A percentile compares a stretch with the other conserved stretches of the same genome.
Evolutionary conservation across 495 filamentous ascomycete species (phyloP).

Genomic region (Melanomma pulvis-pyrius): DNA sequence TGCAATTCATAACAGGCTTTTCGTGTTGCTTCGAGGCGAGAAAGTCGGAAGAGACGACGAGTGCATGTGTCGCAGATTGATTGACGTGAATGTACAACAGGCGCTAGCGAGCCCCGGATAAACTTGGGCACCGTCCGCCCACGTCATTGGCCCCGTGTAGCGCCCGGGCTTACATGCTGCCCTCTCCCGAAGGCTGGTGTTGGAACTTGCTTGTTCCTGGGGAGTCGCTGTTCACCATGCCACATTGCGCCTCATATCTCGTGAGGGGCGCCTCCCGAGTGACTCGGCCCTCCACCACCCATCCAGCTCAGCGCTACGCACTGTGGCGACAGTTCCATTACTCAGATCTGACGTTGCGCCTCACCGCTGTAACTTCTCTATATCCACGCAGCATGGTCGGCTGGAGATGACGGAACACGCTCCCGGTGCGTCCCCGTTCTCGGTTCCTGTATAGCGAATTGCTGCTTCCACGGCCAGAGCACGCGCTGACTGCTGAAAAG

Average conservation of each 20-base stretch:
- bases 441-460: not conserved
- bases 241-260: not conserved
- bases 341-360: slow-evolving; percentile 5
- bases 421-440: slow-evolving; percentile 16
- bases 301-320: not conserved
- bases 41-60: not conserved
- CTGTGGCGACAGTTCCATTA: not conserved
- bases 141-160: not conserved
- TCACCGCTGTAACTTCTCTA: slow-evolving; percentile 13
- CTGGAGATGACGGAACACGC: slow-evolving; percentile 24
- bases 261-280: slow-evolving; percentile 3
- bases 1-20: too few relatives aligned
- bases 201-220: not conserved
- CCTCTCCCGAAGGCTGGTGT: not conserved
- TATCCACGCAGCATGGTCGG: slow-evolving; percentile 19
- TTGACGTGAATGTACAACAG: not conserved
- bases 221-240: not conserved
- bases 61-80: not conserved
- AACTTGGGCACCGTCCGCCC: not conserved
- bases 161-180: not conserved
- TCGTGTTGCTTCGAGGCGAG: too few relatives aligned
- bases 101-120: not conserved
- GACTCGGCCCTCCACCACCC: not conserved
- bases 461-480: not conserved
- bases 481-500: slow-evolving; percentile 14